Evolutionary conservation across 192 early-diverging fungal species (phyloP).

Genomic region (Spizellomyces sp.): DNA sequence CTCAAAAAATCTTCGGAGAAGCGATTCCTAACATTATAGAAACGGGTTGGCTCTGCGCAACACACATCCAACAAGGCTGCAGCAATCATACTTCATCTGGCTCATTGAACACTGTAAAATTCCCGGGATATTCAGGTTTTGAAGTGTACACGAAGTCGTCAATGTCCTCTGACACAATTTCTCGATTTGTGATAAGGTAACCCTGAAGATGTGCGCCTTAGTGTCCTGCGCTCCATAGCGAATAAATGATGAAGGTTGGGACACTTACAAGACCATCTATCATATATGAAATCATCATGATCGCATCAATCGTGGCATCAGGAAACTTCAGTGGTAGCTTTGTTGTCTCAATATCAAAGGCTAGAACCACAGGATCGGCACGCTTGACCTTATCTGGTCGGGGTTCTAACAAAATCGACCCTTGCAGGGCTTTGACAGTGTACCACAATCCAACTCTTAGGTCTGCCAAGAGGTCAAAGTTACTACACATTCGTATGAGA

Average conservation of each 20-base stretch:
- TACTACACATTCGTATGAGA: no score
- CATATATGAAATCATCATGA: slow-evolving; percentile 99
- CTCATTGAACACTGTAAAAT: slow-evolving; percentile 97
- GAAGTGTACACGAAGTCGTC: slow-evolving; percentile 98
- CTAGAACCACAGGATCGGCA: slow-evolving; percentile 91
- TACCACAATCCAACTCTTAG: slow-evolving; percentile 98
- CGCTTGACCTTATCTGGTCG: slow-evolving; percentile 86
- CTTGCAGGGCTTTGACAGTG: slow-evolving; percentile 62
- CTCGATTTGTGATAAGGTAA: slow-evolving; percentile 95
- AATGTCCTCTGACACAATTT: slow-evolving; percentile 94
- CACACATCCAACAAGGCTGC: neutral
- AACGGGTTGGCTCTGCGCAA: neutral
- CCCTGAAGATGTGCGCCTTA: slow-evolving; percentile 56
- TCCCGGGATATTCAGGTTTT: slow-evolving; percentile 92
- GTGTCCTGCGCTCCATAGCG: neutral
- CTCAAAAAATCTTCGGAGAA: slow-evolving; percentile 86
- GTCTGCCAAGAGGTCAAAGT: slow-evolving; percentile 45
- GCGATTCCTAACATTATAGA: slow-evolving; percentile 44
- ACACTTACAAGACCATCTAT: slow-evolving; percentile 87
- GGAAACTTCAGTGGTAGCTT: slow-evolving; percentile 98
- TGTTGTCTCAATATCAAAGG: slow-evolving; percentile 98
- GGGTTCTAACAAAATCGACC: slow-evolving; percentile 62
- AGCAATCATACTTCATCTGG: slow-evolving; percentile 68
- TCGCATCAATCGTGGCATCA: slow-evolving; percentile 81
- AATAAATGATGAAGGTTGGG: neutral